Base-by-base conservation (phyloP, 176 grass and related monocot species). In the Oryza meyeriana region DNA sequence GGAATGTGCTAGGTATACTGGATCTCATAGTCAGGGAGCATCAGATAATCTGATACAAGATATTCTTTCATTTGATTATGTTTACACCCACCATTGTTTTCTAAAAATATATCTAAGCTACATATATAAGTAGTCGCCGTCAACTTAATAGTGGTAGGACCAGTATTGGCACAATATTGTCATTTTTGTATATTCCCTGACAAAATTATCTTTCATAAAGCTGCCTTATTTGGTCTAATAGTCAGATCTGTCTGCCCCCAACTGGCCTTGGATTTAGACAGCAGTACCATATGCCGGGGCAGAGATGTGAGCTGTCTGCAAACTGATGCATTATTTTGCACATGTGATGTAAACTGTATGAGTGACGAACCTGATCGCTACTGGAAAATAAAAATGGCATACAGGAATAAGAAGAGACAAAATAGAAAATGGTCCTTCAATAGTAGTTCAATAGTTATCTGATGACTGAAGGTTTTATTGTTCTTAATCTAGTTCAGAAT, bases 211-310 rank as follows among this genome's bases (percentile, higher is more conserved):
- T 61, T 24, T 76, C 22, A 2, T 16, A 61, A 61, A 36, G 31
- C 12, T 39, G 31, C 10, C 10, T 31, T 50, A 73, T 20, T 32
- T 75, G 45, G 30, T n/a, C 50, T 76, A 57, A 33, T 30, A 8
- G 31, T 35, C 29, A 61, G 52, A 76, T 61, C 74, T 61, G 32
- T 24, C 52, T 38, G 20, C 22, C 20, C 52, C 52, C 35, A 76
- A 61, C 12, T 61, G 52, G 25, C 50, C 31, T 61, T 35, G 20
- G 50, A 74, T 74, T 74, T 74, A 57, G 72, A 57, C 45, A 74
- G 44, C 18, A 31, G 29, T 33, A 24, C 72, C 28, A 57, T 74
- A 50, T 34, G 47, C 28, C 29, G 12, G 0, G 4, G 32, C 29
- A 74, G 32, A 74, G 45, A 74, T 55, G 17, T 4, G 28, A 50